phyloP scores from a whole-genome alignment of 2,329 filamentous ascomycete genomes.

The Dendrostoma leiphaemia region DNA sequence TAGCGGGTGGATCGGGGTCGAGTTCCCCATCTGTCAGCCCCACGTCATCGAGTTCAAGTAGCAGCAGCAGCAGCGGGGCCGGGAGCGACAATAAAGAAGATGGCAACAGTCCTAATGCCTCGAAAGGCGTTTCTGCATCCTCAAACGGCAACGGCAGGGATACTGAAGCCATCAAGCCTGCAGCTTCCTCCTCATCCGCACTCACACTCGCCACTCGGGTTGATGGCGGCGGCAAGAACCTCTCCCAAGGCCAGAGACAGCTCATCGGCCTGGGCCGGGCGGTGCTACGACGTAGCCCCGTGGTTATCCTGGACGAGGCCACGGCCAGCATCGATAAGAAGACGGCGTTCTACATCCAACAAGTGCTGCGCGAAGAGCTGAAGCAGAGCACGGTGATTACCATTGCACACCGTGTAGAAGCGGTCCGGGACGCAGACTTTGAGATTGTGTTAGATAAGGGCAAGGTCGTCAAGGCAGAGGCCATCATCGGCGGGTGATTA shows the following conservation, averaged over 20 bases:
- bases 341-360: slow-evolving; percentile 58
- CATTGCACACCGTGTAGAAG: slow-evolving; percentile 64
- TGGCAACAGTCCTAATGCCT: neutral
- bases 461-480: slow-evolving; percentile 38
- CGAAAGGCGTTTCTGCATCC: neutral
- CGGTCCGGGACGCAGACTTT: slow-evolving; percentile 57
- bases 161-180: slow-evolving; percentile 12
- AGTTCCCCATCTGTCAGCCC: slow-evolving; percentile 3
- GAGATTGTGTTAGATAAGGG: slow-evolving; percentile 53
- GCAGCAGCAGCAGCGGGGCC: slow-evolving; percentile 4
- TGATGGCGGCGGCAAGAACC: slow-evolving; percentile 59
- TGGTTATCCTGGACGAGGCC: slow-evolving; percentile 64
- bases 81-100: neutral
- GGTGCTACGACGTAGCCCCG: slow-evolving; percentile 56
- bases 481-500: neutral
- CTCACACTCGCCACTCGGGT: slow-evolving; percentile 51
- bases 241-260: slow-evolving; percentile 62
- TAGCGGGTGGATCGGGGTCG: slow-evolving; percentile 4
- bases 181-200: neutral
- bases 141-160: slow-evolving; percentile 29
- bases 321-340: slow-evolving; percentile 61
- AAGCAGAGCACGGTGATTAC: slow-evolving; percentile 59
- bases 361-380: slow-evolving; percentile 55
- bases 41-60: slow-evolving; percentile 3
- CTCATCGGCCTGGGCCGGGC: slow-evolving; percentile 60